Evolutionary conservation across 2,329 filamentous ascomycete species (phyloP), one percentile per base, ranked within the genome.

Genomic region (Phialophora tarda): DNA sequence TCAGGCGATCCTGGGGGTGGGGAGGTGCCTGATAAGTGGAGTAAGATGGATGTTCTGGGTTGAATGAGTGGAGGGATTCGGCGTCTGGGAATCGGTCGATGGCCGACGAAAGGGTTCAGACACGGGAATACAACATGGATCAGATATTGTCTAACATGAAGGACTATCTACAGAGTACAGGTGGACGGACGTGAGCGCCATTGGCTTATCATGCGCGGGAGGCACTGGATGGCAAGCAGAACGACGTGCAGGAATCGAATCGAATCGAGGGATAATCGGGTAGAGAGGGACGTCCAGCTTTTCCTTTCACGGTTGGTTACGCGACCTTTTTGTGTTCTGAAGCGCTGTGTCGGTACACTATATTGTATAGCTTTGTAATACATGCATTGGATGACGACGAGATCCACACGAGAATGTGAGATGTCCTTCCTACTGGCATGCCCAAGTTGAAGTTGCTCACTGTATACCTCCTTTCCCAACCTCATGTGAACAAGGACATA

Each of bases 11-110:
- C 81, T 88, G 66, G 88, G 88, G 11, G 72, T 90, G 1, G 84
- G 89, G 53, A 85, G 85, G 54, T 88, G 88, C 2, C 74, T 86
- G 0, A 80, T 87, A 58, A 79, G 82, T 11, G 84, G 85, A 10
- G 82, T 91, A n/a, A 84, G 85, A 75, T 98, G 94, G 94, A 78
- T 97, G 75, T 80, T 97, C 69, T 97, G 91, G 91, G 77, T 95
- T 48, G 53, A 34, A 55, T 55, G 28, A 55, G 12, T n/a, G 53
- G 17, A n/a, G 53, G 21, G 2, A 4, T 12, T 24, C 23, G 8
- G n/a, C 21, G 14, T 8, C 38, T 44, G 32, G 10, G 10, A 34
- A 34, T 34, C 32, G 32, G 32, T 34, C 11, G 32, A 51, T 51
- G 21, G 23, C 21, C 48, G 23, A 51, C 48, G 4, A 51, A 26